Conservation (phyloP, 306 rosid species). For the Cicer pinnatifidum region DNA sequence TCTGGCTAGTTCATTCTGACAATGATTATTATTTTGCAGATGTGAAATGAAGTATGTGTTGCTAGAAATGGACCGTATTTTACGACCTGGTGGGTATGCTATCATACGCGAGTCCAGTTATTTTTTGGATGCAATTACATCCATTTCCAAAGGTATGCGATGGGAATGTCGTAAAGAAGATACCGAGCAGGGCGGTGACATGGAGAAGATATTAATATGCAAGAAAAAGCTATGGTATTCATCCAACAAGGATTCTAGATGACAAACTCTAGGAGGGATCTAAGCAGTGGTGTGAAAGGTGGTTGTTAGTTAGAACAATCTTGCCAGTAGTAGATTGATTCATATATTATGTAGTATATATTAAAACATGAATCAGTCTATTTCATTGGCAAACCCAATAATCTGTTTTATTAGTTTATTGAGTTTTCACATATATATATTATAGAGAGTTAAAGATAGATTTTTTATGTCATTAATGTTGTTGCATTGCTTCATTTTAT, state of each 20-base stretch:
- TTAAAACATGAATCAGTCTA: constrained; percentile 39
- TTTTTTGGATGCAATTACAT: constrained; percentile 66
- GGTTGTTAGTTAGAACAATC: constrained; percentile 17
- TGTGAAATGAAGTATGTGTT: constrained; percentile 89
- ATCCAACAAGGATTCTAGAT: constrained; percentile 60
- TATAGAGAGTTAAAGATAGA: constrained; percentile 31
- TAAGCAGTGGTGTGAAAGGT: constrained; percentile 39
- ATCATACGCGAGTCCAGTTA: constrained; percentile 81
- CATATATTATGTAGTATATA: constrained; percentile 35
- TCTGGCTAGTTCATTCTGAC: constrained; percentile 10
- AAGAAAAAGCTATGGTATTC: constrained; percentile 89
- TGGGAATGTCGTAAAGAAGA: constrained; percentile 86
- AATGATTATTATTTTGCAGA: constrained; percentile 50
- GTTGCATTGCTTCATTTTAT: background rate
- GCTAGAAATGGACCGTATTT: constrained; percentile 93
- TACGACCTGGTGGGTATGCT: constrained; percentile 78
- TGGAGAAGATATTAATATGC: constrained; percentile 81
- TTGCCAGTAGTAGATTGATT: constrained; percentile 42
- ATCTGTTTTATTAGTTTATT: constrained; percentile 58
- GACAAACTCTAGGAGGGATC: constrained; percentile 42
- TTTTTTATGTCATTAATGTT: constrained; percentile 53
- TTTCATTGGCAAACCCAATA: constrained; percentile 55
- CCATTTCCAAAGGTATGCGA: constrained; percentile 71
- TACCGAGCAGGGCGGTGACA: constrained; percentile 60
- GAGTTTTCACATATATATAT: constrained; percentile 45